Percentiles rank a stretch among this genome's conserved stretches.
Conservation (phyloP, 2,329 filamentous ascomycete genomes). For the Apiospora marii region DNA sequence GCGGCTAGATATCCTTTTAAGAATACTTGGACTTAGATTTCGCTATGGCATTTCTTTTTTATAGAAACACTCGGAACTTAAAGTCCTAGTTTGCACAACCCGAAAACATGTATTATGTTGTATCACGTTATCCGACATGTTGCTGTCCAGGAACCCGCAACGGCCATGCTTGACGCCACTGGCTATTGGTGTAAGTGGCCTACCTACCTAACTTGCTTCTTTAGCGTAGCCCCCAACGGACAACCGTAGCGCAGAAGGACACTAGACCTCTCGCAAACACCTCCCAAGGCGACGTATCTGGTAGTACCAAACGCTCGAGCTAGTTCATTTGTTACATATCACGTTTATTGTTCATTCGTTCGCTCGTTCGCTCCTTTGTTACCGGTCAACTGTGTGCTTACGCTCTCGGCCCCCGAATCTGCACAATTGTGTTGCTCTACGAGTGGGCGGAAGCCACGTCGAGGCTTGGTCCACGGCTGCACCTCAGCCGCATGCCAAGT, state of each 20-base stretch:
- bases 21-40: no score
- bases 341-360: not conserved
- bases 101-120: not conserved
- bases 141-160: constrained; percentile 5
- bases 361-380: not conserved
- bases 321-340: not conserved
- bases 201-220: not conserved
- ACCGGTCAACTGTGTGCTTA: not conserved
- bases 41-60: no score
- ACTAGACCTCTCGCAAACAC: not conserved
- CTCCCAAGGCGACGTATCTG: not conserved
- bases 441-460: constrained; percentile 8
- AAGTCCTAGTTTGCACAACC: not conserved
- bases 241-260: not conserved
- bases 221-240: constrained; percentile 12
- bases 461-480: not conserved
- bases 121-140: not conserved
- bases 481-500: constrained; percentile 4
- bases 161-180: not conserved
- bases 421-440: not conserved
- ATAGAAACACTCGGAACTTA: not conserved
- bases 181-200: not conserved
- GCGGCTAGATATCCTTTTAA: constrained; percentile 2
- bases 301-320: not conserved
- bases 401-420: not conserved